phyloP scores from a whole-genome alignment of 2,329 filamentous ascomycete species.

The Purpureocillium lavendulum region DNA sequence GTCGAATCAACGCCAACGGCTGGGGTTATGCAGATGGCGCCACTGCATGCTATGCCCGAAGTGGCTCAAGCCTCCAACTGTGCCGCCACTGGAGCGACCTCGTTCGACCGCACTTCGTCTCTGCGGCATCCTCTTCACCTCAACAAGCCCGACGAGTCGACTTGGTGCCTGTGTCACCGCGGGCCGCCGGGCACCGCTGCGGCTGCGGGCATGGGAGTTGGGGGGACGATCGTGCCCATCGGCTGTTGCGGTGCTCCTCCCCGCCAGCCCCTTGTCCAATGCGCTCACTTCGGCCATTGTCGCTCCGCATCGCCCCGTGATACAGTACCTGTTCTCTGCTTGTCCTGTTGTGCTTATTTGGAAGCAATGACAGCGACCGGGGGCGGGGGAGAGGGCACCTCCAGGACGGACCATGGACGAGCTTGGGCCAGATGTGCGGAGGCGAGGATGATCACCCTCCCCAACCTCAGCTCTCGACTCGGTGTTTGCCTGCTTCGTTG shows the following conservation, averaged over 20 bases:
- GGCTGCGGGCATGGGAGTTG: too few relatives aligned
- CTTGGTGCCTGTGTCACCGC: not conserved
- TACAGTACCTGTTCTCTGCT: too few relatives aligned
- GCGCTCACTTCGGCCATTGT: too few relatives aligned
- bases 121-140: too few relatives aligned
- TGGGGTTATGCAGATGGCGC: not conserved
- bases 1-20: slow-evolving; percentile 7
- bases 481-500: too few relatives aligned
- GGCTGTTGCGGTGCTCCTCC: not conserved
- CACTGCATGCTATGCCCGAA: slow-evolving; percentile 1
- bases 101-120: slow-evolving; percentile 1
- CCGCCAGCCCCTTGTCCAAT: not conserved
- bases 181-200: not conserved
- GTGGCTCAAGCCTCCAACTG: slow-evolving; percentile 1
- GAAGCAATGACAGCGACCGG: too few relatives aligned
- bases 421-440: too few relatives aligned
- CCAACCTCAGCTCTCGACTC: too few relatives aligned
- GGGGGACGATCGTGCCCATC: not conserved
- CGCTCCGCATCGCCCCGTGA: not conserved
- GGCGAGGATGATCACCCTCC: too few relatives aligned
- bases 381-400: too few relatives aligned
- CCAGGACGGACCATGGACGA: too few relatives aligned
- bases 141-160: not conserved
- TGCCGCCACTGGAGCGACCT: slow-evolving; percentile 2
- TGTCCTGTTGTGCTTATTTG: too few relatives aligned